These are phyloP conservation scores for Aurifilum marmelostoma DNA, from an alignment of 2,329 filamentous ascomycete species.

Conservation along the genomic window DNA sequence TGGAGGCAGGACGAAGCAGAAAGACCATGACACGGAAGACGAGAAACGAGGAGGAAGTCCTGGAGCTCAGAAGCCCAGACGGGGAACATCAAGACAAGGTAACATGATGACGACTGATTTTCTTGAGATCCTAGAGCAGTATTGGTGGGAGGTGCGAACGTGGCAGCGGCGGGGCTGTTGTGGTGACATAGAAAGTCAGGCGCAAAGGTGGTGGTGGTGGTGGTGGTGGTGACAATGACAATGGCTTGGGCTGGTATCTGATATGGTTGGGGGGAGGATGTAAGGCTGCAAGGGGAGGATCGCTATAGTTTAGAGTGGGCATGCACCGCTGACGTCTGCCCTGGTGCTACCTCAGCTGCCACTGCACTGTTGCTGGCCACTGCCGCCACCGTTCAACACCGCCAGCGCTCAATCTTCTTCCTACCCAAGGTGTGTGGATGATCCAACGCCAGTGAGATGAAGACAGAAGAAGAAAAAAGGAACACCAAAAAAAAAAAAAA, in stretches of 20 bases:
- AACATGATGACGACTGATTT: constrained; percentile 14
- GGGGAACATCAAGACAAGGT: neutral
- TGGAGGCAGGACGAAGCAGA: neutral
- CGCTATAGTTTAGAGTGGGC: neutral
- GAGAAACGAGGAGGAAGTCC: neutral
- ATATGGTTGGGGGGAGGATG: neutral
- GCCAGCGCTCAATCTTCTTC: neutral
- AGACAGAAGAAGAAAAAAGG: neutral
- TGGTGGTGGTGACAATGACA: no score
- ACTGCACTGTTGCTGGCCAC: neutral
- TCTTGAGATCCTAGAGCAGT: neutral
- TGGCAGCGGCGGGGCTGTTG: neutral
- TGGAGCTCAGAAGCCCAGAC: constrained; percentile 19
- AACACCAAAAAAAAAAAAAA: neutral
- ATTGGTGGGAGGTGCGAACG: neutral
- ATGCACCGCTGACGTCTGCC: constrained; percentile 5
- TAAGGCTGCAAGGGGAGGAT: neutral
- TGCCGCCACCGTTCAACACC: neutral
- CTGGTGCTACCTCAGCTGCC: neutral
- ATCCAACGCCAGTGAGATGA: neutral
- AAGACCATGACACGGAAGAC: neutral
- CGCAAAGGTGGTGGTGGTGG: neutral
- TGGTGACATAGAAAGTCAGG: neutral
- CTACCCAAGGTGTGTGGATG: no score
- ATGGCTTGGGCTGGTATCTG: neutral